These are phyloP conservation scores for Fusarium dimerum DNA, from an alignment of 2,329 filamentous ascomycete species.

Conservation along the genomic window DNA sequence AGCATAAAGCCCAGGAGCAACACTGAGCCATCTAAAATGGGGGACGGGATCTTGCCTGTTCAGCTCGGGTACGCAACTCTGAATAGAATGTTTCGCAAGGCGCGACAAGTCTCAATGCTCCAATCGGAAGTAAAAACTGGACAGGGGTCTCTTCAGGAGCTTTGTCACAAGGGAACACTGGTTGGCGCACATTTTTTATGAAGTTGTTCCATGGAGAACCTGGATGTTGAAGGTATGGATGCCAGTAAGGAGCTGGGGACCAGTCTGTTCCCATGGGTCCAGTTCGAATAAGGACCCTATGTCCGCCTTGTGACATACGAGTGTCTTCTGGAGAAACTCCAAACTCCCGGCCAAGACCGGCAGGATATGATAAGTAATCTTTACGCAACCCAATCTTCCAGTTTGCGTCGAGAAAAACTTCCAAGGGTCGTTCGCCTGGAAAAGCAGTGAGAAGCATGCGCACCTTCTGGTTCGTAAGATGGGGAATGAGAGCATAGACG, in stretches of 20 bases:
- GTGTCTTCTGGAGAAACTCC: constrained; percentile 21
- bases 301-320: constrained; percentile 17
- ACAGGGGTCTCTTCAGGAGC: not conserved
- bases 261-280: constrained; percentile 7
- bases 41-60: constrained; percentile 2
- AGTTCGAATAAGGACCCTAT: constrained; percentile 15
- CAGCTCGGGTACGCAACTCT: constrained; percentile 4
- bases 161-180: constrained; percentile 5
- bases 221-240: constrained; percentile 20
- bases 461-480: constrained; percentile 10
- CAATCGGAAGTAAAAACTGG: constrained; percentile 5
- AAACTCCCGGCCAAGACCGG: constrained; percentile 19
- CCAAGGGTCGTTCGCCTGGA: not conserved
- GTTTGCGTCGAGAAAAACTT: constrained; percentile 7
- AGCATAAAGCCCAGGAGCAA: not conserved
- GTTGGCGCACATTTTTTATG: constrained; percentile 15
- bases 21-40: not conserved
- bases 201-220: constrained; percentile 29
- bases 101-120: constrained; percentile 3
- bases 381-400: not conserved
- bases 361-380: constrained; percentile 1
- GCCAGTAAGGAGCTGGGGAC: constrained; percentile 15
- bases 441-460: not conserved
- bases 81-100: constrained; percentile 5
- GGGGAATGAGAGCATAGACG: constrained; percentile 18